A percentile compares a stretch with the other conserved stretches of the same genome.
Conservation (phyloP, 352 stramenopile genomes). For the Albugo candida region DNA sequence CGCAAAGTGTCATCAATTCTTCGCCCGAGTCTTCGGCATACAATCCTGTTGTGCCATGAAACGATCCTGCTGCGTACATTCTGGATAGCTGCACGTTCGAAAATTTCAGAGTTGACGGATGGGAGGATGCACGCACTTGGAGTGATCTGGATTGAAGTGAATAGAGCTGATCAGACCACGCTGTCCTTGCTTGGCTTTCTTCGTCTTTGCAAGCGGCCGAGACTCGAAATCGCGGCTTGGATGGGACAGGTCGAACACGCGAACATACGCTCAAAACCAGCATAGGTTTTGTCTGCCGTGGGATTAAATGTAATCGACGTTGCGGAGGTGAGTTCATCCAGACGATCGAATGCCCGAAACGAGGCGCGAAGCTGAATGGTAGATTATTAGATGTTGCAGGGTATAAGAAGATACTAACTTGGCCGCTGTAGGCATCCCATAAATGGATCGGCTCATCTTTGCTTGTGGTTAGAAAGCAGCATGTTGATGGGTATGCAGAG, state of each 20-base stretch:
- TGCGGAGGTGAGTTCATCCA: constrained; percentile 69
- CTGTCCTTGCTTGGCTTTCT: constrained; percentile 41
- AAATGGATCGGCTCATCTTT: constrained; percentile 80
- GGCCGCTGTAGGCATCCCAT: constrained; percentile 81
- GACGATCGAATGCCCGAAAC: constrained; percentile 66
- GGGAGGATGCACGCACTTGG: constrained; percentile 12
- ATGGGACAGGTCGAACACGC: constrained; percentile 58
- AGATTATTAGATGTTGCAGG: background rate
- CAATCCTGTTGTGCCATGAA: constrained; percentile 58
- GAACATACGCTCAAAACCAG: constrained; percentile 70
- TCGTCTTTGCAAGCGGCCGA: constrained; percentile 38
- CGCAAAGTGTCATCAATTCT: constrained; percentile 25
- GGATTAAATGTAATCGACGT: constrained; percentile 68
- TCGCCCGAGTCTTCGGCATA: constrained; percentile 68
- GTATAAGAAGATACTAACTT: constrained; percentile 3
- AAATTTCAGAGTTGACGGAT: background rate
- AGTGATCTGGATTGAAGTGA: constrained; percentile 69
- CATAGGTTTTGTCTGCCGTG: constrained; percentile 59
- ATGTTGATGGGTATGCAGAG: constrained; percentile 46
- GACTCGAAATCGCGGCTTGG: constrained; percentile 35
- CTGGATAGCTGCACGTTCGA: background rate
- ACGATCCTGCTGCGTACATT: constrained; percentile 74
- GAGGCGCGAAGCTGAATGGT: constrained; percentile 37
- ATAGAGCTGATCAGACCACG: constrained; percentile 56
- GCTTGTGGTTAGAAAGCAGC: constrained; percentile 72